phyloP scores from a whole-genome alignment of 306 rosid species.

The Cicer yamashitae region DNA sequence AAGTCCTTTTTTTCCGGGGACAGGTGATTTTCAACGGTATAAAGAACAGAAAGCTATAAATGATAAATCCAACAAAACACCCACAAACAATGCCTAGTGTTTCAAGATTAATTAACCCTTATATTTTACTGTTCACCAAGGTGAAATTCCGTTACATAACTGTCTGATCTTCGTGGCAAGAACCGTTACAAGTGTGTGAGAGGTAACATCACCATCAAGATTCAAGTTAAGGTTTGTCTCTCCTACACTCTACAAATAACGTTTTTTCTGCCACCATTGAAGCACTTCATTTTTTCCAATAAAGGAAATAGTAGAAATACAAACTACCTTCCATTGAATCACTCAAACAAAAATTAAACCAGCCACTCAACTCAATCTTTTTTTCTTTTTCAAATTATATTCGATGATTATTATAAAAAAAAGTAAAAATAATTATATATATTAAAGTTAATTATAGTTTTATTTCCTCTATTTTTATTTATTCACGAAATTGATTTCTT shows the following conservation, averaged over 20 bases:
- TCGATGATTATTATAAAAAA: no score
- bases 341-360: no score
- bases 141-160: slow-evolving; percentile 20
- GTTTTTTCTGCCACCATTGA: slow-evolving; percentile 8
- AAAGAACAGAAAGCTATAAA: neutral
- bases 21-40: neutral
- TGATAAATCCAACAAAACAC: neutral
- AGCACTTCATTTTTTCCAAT: neutral
- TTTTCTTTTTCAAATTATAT: no score
- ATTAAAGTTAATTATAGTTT: no score
- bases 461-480: no score
- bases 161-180: slow-evolving; percentile 16
- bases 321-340: no score
- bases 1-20: neutral
- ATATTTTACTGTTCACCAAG: neutral
- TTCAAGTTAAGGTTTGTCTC: neutral
- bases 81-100: slow-evolving; percentile 9
- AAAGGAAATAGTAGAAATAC: no score
- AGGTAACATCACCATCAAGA: neutral
- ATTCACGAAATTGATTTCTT: no score
- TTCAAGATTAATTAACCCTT: neutral
- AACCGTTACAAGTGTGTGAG: neutral
- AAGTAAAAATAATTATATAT: no score
- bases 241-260: neutral
- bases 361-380: no score